Base-by-base conservation (phyloP, 768 basidiomycete genomes). In the Tricholomella constricta region DNA sequence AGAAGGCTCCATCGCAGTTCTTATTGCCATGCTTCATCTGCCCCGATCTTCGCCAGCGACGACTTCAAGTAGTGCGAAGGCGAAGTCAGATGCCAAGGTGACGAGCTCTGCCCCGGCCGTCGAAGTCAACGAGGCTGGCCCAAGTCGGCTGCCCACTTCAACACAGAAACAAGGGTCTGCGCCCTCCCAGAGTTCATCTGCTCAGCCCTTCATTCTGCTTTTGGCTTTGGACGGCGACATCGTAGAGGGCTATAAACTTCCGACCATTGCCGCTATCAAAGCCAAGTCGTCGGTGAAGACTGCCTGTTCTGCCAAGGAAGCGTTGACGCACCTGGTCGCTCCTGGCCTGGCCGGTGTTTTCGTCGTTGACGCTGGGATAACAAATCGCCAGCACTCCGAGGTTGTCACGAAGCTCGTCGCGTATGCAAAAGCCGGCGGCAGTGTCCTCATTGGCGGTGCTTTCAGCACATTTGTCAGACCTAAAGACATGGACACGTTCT, bases 341-440 rank as follows among this genome's bases (percentile, higher is more conserved):
- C 57, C 68, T 5, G 53, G 56, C n/a, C 51, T 74, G 26, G 45
- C 50, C 4, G 70, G 67, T 14, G 69, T 78, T 17, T 60, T 77
- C 26, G 62, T 74, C 23, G 66, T 67, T 0, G 77, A 80, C 52
- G 61, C 69, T 10, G 71, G 60, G 8, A 69, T 78, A 31, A 36
- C 62, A 7, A 48, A 62, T 6, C 55, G 45, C 8, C 61, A 65
- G 44, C 56, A 69, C 25, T 40, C 52, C 7, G 36, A 45, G 0
- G 52, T 72, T 1, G 57, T 71, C 15, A 40, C 56, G 6, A 64
- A 69, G 35, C 63, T 78, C 17, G 71, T 75, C 38, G 60, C 66
- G n/a, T 78, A 70, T 50, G 64, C 62, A 19, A 72, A 68, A 48
- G 49, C 48, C 3, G 77, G 77, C 9, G 77, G 78, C 9, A 60